Conservation (phyloP, 2,329 filamentous ascomycete species). For the Seiridium cupressi region DNA sequence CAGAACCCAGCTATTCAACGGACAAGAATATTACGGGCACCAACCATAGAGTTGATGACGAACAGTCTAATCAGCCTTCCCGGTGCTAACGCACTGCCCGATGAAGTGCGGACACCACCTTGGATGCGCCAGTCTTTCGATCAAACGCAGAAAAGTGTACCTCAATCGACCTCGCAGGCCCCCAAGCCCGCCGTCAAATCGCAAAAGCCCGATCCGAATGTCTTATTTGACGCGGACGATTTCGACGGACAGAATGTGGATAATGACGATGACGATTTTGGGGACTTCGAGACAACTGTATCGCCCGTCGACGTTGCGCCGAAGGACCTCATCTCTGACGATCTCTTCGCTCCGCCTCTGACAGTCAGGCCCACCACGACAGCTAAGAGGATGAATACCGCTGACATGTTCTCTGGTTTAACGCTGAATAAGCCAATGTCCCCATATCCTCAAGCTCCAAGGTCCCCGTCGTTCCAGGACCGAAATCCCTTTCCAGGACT, state of each 20-base stretch:
- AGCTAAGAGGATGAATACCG: constrained; percentile 9
- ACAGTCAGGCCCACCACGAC: constrained; percentile 17
- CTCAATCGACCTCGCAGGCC: constrained; percentile 10
- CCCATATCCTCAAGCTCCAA: constrained; percentile 46
- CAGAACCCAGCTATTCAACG: constrained; percentile 14
- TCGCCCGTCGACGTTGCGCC: constrained; percentile 18
- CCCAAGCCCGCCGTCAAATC: constrained; percentile 12
- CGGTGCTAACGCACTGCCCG: constrained; percentile 10
- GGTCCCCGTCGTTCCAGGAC: constrained; percentile 51
- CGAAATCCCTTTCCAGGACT: constrained; percentile 52
- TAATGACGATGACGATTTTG: constrained; percentile 55
- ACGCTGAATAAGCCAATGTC: constrained; percentile 26
- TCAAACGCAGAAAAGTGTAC: constrained; percentile 8
- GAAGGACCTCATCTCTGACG: constrained; percentile 37
- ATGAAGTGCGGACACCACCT: constrained; percentile 8
- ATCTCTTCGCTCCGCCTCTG: constrained; percentile 28
- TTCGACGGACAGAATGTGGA: constrained; percentile 40
- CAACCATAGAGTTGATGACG: constrained; percentile 52
- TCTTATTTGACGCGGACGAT: constrained; percentile 66
- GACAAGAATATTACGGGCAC: constrained; percentile 40
- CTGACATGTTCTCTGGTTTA: constrained; percentile 32
- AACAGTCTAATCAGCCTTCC: constrained; percentile 47
- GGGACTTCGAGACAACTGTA: constrained; percentile 55
- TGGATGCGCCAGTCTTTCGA: constrained; percentile 10
- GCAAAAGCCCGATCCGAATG: constrained; percentile 41